Evolutionary conservation across 2,329 filamentous ascomycete species (phyloP).

Genomic region (Ilyonectria destructans): DNA sequence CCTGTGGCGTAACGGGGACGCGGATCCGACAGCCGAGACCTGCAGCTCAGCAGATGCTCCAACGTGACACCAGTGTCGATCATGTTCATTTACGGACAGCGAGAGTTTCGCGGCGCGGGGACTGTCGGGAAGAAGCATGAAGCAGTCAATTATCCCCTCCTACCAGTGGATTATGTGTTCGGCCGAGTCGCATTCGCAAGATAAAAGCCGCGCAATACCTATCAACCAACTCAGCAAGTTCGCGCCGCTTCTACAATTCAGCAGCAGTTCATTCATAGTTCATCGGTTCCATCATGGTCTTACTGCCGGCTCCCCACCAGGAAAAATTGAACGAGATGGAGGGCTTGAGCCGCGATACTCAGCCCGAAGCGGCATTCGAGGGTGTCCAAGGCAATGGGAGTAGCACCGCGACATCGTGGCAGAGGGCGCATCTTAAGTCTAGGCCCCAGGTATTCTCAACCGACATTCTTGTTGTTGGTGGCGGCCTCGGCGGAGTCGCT

Average conservation of each 20-base stretch:
- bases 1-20: not conserved
- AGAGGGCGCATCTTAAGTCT: constrained; percentile 11
- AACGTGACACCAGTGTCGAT: not conserved
- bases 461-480: constrained; percentile 46
- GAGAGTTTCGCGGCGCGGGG: constrained; percentile 28
- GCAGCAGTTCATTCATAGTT: not conserved
- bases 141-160: not conserved
- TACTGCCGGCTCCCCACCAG: not conserved
- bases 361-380: not conserved
- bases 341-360: constrained; percentile 12
- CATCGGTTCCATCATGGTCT: not conserved
- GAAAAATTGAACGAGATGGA: constrained; percentile 27
- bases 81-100: not conserved
- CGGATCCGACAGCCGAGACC: not conserved
- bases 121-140: constrained; percentile 34
- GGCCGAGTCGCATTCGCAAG: not conserved
- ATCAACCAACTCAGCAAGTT: not conserved
- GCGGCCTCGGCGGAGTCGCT: constrained; percentile 48
- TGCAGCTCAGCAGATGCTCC: not conserved
- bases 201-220: constrained; percentile 11
- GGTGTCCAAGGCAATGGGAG: constrained; percentile 4
- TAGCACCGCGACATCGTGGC: constrained; percentile 2
- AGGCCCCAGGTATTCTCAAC: constrained; percentile 35
- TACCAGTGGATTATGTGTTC: not conserved
- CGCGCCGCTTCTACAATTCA: not conserved